These are phyloP conservation scores for Umbelopsis sp. DNA, from an alignment of 192 early-diverging fungal genomes.

Conservation along the genomic window DNA sequence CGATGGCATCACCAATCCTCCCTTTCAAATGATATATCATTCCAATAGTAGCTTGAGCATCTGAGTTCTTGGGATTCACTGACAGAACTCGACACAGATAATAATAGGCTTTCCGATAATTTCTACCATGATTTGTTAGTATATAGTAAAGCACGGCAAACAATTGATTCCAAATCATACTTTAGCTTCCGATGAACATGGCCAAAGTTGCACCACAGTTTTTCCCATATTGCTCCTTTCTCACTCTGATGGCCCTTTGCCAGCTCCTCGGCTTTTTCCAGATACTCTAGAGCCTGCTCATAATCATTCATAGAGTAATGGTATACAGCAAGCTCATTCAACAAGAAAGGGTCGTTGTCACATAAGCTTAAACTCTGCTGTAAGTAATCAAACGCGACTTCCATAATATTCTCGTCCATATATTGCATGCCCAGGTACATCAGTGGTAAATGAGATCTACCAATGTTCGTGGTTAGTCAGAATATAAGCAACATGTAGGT, in stretches of 20 bases:
- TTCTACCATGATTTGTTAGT: conserved; percentile 29
- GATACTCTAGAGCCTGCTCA: conserved; percentile 50
- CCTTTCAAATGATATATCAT: conserved; percentile 62
- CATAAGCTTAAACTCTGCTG: conserved; percentile 52
- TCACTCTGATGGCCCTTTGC: conserved; percentile 48
- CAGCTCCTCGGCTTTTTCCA: conserved; percentile 56
- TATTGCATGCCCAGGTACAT: conserved; percentile 85
- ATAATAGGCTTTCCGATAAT: conserved; percentile 38
- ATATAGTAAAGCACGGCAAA: background rate
- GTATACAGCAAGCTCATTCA: conserved; percentile 75
- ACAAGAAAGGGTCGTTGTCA: conserved; percentile 63
- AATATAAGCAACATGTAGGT: conserved; percentile 3
- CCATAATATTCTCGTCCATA: conserved; percentile 56
- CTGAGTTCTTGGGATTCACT: conserved; percentile 44
- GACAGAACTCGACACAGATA: conserved; percentile 48
- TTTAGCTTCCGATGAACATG: conserved; percentile 64
- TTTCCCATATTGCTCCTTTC: conserved; percentile 57
- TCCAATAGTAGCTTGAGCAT: conserved; percentile 52
- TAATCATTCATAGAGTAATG: conserved; percentile 54
- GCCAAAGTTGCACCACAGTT: conserved; percentile 67
- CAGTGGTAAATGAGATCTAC: conserved; percentile 64
- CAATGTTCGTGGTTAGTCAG: background rate
- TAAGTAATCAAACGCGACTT: conserved; percentile 65
- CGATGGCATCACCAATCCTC: conserved; percentile 52
- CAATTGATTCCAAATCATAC: conserved; percentile 36